phyloP scores from a whole-genome alignment of 352 stramenopile genomes.

The Lagenidium sp. region DNA sequence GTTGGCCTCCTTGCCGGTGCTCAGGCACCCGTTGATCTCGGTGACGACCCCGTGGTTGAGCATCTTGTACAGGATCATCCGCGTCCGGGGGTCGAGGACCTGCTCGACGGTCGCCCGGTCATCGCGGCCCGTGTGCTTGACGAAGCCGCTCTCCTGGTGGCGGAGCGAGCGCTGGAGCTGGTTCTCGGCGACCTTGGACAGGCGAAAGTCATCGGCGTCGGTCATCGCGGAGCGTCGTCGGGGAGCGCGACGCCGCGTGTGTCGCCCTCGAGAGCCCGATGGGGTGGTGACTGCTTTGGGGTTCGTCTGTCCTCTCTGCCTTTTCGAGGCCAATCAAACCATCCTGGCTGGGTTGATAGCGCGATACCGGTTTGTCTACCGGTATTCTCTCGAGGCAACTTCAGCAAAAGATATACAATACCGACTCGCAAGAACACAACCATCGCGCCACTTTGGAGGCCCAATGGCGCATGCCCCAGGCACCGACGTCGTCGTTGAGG shows the following conservation, averaged over 20 bases:
- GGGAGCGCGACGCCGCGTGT: too few species aligned
- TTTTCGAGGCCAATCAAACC: too few species aligned
- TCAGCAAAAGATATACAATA: too few species aligned
- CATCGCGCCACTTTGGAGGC: too few species aligned
- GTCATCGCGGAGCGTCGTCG: too few species aligned
- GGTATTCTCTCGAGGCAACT: too few species aligned
- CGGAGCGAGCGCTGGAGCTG: conserved; percentile 67
- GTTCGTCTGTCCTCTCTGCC: too few species aligned
- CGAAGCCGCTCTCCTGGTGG: conserved; percentile 65
- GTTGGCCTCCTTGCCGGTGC: conserved; percentile 99
- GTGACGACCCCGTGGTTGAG: conserved; percentile 94
- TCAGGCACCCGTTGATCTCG: conserved; percentile 98
- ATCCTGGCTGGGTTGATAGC: too few species aligned
- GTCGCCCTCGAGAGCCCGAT: too few species aligned
- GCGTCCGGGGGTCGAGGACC: conserved; percentile 96
- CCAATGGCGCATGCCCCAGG: not conserved
- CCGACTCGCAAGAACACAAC: too few species aligned
- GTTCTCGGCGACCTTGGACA: conserved; percentile 77
- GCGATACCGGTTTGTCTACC: too few species aligned
- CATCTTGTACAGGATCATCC: conserved; percentile 99
- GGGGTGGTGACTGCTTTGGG: too few species aligned
- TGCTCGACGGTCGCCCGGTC: conserved; percentile 98
- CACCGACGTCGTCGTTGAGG: not conserved
- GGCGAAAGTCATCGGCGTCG: conserved; percentile 50
- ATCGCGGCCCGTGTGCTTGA: conserved; percentile 92